Evolutionary conservation across 2,329 filamentous ascomycete genomes (phyloP).

Genomic region (Phoma herbarum): DNA sequence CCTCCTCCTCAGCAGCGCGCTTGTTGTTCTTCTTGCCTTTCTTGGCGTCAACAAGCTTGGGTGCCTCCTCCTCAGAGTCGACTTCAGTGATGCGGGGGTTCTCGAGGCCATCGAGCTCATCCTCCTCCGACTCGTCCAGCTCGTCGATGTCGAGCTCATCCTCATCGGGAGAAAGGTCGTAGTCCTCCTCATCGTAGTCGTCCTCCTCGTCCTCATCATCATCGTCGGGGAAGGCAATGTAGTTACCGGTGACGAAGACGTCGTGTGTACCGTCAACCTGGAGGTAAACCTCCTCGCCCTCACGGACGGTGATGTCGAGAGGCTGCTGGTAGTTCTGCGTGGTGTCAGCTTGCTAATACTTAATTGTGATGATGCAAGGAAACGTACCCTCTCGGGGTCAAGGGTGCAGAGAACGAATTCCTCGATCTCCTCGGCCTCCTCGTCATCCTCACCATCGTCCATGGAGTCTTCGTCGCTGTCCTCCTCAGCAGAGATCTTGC

Average conservation of each 20-base stretch:
- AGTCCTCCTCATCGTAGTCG: constrained; percentile 65
- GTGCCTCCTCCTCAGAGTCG: constrained; percentile 74
- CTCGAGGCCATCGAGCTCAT: constrained; percentile 67
- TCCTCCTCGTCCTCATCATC: constrained; percentile 69
- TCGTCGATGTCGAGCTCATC: constrained; percentile 71
- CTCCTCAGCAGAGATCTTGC: constrained; percentile 73
- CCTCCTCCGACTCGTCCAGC: constrained; percentile 59
- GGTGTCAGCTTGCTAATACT: constrained; percentile 38
- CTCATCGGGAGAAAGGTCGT: constrained; percentile 81
- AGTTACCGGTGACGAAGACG: constrained; percentile 95
- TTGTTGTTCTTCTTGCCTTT: constrained; percentile 80
- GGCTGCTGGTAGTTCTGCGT: constrained; percentile 92
- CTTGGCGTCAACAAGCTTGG: constrained; percentile 59
- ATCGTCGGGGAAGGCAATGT: constrained; percentile 75
- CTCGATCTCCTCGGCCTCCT: constrained; percentile 65
- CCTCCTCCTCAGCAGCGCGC: constrained; percentile 75
- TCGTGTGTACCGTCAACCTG: constrained; percentile 88
- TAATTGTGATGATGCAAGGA: constrained; percentile 34
- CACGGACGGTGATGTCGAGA: constrained; percentile 88
- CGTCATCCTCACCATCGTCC: constrained; percentile 47
- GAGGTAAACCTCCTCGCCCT: constrained; percentile 92
- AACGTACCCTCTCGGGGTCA: constrained; percentile 85
- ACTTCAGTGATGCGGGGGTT: constrained; percentile 86
- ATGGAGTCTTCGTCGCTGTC: constrained; percentile 65
- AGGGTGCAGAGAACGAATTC: constrained; percentile 96